Evolutionary conservation across 345 rosid species (phyloP).

Genomic region (Stellera chamaejasme): DNA sequence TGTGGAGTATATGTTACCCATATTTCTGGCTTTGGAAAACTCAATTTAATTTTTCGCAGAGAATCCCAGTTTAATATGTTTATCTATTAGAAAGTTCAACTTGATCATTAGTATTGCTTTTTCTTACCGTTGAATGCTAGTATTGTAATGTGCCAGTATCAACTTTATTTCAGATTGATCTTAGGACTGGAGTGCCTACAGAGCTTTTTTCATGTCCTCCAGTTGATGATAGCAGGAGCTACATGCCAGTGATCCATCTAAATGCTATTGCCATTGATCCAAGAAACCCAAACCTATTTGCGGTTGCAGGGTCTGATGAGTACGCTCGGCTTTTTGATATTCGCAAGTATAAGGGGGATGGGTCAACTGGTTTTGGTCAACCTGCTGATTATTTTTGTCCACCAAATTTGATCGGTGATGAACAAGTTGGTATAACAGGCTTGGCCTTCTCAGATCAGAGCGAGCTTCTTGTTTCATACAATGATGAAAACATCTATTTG

Average conservation of each 20-base stretch:
- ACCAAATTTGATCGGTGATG: slow-evolving; percentile 52
- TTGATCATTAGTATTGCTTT: background rate
- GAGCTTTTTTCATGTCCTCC: slow-evolving; percentile 64
- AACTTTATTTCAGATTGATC: slow-evolving; percentile 66
- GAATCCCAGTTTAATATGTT: no score
- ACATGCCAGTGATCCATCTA: slow-evolving; percentile 32
- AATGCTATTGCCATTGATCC: slow-evolving; percentile 80
- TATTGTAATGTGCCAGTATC: slow-evolving; percentile 10
- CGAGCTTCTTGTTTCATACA: slow-evolving; percentile 84
- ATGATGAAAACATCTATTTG: slow-evolving; percentile 67
- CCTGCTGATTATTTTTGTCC: slow-evolving; percentile 71
- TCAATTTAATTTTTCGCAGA: no score
- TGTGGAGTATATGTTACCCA: no score
- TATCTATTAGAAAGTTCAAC: background rate
- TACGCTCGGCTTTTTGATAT: slow-evolving; percentile 79
- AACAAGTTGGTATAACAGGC: slow-evolving; percentile 66
- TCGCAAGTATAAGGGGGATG: slow-evolving; percentile 56
- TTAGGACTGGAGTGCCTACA: slow-evolving; percentile 53
- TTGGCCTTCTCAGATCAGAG: slow-evolving; percentile 85
- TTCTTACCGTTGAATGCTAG: background rate
- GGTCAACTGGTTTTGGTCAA: slow-evolving; percentile 42
- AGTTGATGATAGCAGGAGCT: slow-evolving; percentile 24
- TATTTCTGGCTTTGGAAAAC: no score
- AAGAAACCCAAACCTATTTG: slow-evolving; percentile 68
- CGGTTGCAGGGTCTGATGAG: slow-evolving; percentile 74